These are phyloP conservation scores for Cercophora samala DNA, from an alignment of 495 filamentous ascomycete species.

Conservation along the genomic window DNA sequence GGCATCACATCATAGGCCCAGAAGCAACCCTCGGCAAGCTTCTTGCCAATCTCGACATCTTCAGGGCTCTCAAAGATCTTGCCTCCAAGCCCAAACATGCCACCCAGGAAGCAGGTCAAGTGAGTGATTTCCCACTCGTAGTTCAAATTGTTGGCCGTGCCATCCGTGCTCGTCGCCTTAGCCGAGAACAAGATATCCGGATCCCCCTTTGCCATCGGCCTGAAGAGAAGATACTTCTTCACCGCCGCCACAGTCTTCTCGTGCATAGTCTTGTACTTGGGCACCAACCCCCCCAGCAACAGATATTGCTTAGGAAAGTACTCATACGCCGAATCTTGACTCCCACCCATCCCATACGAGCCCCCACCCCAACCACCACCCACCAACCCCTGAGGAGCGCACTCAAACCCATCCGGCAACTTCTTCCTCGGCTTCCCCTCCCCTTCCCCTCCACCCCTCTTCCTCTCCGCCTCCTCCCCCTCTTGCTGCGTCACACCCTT, in stretches of 20 bases:
- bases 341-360: slow-evolving; percentile 64
- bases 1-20: slow-evolving; percentile 84
- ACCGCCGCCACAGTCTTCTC: slow-evolving; percentile 64
- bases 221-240: slow-evolving; percentile 75
- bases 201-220: slow-evolving; percentile 74
- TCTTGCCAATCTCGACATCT: slow-evolving; percentile 77
- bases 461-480: too few species aligned
- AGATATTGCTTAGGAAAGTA: slow-evolving; percentile 83
- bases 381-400: slow-evolving; percentile 52
- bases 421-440: slow-evolving; percentile 19
- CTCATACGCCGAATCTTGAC: slow-evolving; percentile 90
- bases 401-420: slow-evolving; percentile 41
- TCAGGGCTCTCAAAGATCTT: slow-evolving; percentile 76
- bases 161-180: slow-evolving; percentile 39
- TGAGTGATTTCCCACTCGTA: slow-evolving; percentile 66
- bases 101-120: slow-evolving; percentile 85
- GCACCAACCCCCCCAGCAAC: slow-evolving; percentile 76
- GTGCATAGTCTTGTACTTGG: slow-evolving; percentile 83
- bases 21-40: slow-evolving; percentile 87
- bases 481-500: background rate
- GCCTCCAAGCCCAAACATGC: slow-evolving; percentile 88
- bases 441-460: too few species aligned
- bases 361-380: slow-evolving; percentile 35
- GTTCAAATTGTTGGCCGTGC: slow-evolving; percentile 37
- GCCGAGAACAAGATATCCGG: slow-evolving; percentile 75